Percentiles rank a stretch among this genome's conserved stretches.
These are phyloP conservation scores for Fraxinus anomala DNA, from an alignment of 257 asterid genomes.

Conservation along the genomic window DNA sequence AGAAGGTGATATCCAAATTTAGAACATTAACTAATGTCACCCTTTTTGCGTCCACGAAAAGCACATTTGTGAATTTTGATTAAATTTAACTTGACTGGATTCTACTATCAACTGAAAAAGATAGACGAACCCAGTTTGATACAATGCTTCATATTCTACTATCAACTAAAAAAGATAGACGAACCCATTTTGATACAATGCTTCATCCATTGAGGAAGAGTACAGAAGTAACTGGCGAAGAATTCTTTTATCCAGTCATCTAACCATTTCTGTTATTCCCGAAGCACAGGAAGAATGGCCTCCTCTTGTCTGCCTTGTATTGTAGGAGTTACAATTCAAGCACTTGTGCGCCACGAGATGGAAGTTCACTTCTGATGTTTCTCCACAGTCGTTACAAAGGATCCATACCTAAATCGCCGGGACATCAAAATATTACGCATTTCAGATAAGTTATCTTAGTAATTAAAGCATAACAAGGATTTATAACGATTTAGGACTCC, in stretches of 20 bases:
- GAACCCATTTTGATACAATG: neutral
- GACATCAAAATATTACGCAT: neutral
- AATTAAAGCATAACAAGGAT: neutral
- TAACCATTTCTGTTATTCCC: conserved; percentile 34
- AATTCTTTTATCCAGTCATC: conserved; percentile 18
- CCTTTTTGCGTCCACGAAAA: too few species aligned
- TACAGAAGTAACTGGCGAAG: neutral
- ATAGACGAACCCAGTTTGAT: neutral
- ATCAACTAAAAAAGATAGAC: neutral
- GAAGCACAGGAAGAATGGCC: conserved; percentile 41
- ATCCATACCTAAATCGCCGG: conserved; percentile 57
- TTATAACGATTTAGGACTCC: neutral
- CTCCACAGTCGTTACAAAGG: conserved; percentile 71
- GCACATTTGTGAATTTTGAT: too few species aligned
- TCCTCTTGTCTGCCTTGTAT: conserved; percentile 63
- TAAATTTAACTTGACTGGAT: neutral
- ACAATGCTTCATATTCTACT: neutral
- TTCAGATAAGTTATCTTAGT: neutral
- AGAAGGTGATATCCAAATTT: too few species aligned
- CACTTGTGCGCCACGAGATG: conserved; percentile 63
- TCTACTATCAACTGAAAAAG: neutral
- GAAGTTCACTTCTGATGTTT: conserved; percentile 59
- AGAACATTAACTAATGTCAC: too few species aligned
- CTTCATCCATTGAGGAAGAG: neutral
- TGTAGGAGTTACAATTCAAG: conserved; percentile 60